Base-by-base conservation (phyloP, 208 protist genomes). In the Wallacemonas sp. region DNA sequence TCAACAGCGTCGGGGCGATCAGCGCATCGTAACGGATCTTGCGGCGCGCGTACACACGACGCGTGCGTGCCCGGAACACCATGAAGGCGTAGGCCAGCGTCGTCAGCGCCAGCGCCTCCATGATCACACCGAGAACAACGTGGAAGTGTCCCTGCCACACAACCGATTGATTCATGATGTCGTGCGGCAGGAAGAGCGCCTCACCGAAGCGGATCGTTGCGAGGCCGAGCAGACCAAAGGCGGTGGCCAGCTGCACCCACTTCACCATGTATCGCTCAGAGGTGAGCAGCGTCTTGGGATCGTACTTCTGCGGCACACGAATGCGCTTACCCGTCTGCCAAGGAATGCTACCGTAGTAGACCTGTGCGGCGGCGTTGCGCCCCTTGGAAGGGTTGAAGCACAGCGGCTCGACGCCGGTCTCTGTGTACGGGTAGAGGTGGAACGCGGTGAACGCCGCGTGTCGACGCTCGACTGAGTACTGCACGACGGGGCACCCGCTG, bases 231-330 rank as follows among this genome's bases (percentile, higher is more conserved):
- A 95, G 64, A 2, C 90, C 90, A 41, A 93, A 64, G 65, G 80
- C 77, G 6, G 85, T 85, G 11, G 84, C 81, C 23, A 91, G 78
- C 60, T 84, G 63, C 61, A 79, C 61, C 87, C 90, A 95, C 78
- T 95, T 92, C 34, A 87, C 85, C 87, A 95, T 93, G 75, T 93
- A 93, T 1, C 90, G 81, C 83, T 95, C 86, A n/a, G 87, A 87
- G 32, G 90, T 92, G 38, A 95, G 74, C 29, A 95, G 65, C 29
- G 90, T 95, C 68, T 95, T 95, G 32, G 90, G 90, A 68, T 95
- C 90, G 72, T 95, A 95, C 72, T 95, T 95, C 73, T 95, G 90
- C 26, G 90, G 90, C 29, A 95, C 90, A 32, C 80, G 77, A 70
- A 95, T 90, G 48, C 90, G 86, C 67, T 95, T 95, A 2, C 87